Evolutionary conservation across 1,139 yeast species (phyloP).

Genomic region (Meyerozyma elateridarum): DNA sequence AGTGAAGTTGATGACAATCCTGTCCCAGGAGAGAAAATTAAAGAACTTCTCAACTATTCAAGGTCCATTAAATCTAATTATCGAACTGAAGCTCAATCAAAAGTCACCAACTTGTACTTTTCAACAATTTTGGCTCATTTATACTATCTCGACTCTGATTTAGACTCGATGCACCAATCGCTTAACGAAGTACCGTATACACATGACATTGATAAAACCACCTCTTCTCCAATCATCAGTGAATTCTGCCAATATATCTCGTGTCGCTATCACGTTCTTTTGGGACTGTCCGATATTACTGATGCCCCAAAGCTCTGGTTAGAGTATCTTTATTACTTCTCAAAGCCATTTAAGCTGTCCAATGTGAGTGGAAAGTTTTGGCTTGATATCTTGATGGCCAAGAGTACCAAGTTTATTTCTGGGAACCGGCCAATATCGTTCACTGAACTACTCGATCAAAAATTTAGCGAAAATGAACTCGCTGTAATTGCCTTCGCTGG

Average conservation of each 20-base stretch:
- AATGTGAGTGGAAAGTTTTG: constrained; percentile 37
- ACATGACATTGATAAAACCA: constrained; percentile 5
- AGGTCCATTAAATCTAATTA: constrained; percentile 27
- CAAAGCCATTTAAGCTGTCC: constrained; percentile 27
- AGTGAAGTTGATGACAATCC: constrained; percentile 12
- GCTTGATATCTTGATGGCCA: constrained; percentile 30
- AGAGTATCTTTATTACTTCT: constrained; percentile 25
- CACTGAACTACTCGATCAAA: constrained; percentile 18
- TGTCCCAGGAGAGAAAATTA: constrained; percentile 22
- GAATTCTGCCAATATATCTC: constrained; percentile 31
- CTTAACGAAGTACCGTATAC: constrained; percentile 10
- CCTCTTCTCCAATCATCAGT: constrained; percentile 13
- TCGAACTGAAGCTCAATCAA: constrained; percentile 20
- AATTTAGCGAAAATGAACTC: constrained; percentile 23
- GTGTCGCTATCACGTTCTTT: constrained; percentile 33
- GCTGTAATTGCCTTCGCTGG: constrained; percentile 27
- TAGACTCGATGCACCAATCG: constrained; percentile 19
- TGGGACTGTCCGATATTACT: constrained; percentile 23
- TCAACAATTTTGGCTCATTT: constrained; percentile 34
- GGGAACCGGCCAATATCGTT: constrained; percentile 17
- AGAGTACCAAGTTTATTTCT: constrained; percentile 22
- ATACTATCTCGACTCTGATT: constrained; percentile 26
- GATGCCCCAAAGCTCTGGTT: constrained; percentile 25
- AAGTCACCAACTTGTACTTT: constrained; percentile 32
- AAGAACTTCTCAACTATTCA: constrained; percentile 27